Percentiles rank a stretch among this genome's conserved stretches.
Evolutionary conservation across 2,329 filamentous ascomycete species (phyloP).

Genomic region (Onygenales sp.): DNA sequence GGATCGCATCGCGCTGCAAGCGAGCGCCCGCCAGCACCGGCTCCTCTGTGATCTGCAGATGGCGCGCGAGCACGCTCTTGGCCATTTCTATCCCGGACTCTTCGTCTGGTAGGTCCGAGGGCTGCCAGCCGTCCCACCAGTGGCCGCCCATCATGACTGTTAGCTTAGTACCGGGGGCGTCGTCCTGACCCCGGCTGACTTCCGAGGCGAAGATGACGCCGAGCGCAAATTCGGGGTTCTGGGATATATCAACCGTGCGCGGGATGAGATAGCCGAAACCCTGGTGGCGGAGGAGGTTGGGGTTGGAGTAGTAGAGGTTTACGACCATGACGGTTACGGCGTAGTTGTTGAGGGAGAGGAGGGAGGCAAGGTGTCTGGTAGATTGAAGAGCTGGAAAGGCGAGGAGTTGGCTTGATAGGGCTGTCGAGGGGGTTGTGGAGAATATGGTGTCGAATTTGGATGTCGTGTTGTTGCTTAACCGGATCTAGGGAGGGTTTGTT

Average conservation of each 20-base stretch:
- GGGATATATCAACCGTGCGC: conserved; percentile 54
- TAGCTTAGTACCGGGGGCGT: conserved; percentile 62
- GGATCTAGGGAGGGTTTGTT: conserved; percentile 1
- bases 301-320: conserved; percentile 70
- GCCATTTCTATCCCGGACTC: conserved; percentile 63
- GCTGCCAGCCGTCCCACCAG: conserved; percentile 63
- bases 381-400: not conserved
- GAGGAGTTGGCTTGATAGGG: conserved; percentile 9
- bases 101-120: conserved; percentile 49
- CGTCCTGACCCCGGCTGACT: conserved; percentile 48
- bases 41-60: conserved; percentile 59
- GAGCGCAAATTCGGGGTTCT: conserved; percentile 74
- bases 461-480: not conserved
- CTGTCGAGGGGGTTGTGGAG: conserved; percentile 15
- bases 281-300: conserved; percentile 52
- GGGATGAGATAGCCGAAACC: conserved; percentile 94
- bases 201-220: conserved; percentile 90
- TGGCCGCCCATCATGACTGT: conserved; percentile 94
- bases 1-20: conserved; percentile 65
- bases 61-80: conserved; percentile 57
- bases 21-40: conserved; percentile 54
- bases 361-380: not conserved
- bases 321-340: conserved; percentile 83
- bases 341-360: conserved; percentile 36
- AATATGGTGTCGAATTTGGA: conserved; percentile 18